Base-by-base conservation (phyloP, 176 grass and related monocot genomes). In the Triticum urartu region DNA sequence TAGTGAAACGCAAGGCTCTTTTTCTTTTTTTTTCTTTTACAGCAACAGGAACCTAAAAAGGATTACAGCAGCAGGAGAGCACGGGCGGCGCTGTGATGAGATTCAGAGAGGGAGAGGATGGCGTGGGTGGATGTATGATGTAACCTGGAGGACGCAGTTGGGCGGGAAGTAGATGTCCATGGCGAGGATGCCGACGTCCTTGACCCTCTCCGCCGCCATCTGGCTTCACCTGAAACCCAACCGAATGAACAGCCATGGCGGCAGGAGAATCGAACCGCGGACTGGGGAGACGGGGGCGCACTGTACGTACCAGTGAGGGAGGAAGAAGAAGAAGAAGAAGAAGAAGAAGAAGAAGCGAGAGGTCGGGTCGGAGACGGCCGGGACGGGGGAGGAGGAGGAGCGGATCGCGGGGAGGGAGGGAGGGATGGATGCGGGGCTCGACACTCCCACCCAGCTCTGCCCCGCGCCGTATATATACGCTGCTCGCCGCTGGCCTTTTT, bases 101-200 rank as follows among this genome's bases (percentile, higher is more conserved):
- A 48, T 20, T 32, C 15, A 11, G n/a, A 12, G 24, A n/a, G 8
- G 0, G 64, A 40, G 47, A 50, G 35, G 26, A 59, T 21, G 18
- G 72, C 64, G 47, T 4, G 9, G 21, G 43, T 4, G 11, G 48
- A 47, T 42, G 39, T 47, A n/a, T 7, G n/a, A 4, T 13, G 45
- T 47, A 25, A 95, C 95, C 93, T 95, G 95, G 58, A 87, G 87
- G 6, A 98, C 93, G 89, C 85, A 93, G 89, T 68, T 90, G 86
- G 91, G 87, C 89, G 95, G 95, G 89, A 98, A 98, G 82, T 98
- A 98, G 77, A 98, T 91, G 64, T 95, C 95, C 93, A 98, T 90
- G 91, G 95, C 95, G 40, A 98, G 91, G 79, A 98, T 87, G 68
- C 95, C 95, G 33, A 91, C 95, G 81, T 92, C 83, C 84, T 89